These are phyloP conservation scores for Akanthomyces lecanii DNA, from an alignment of 2,329 filamentous ascomycete species.

Conservation along the genomic window DNA sequence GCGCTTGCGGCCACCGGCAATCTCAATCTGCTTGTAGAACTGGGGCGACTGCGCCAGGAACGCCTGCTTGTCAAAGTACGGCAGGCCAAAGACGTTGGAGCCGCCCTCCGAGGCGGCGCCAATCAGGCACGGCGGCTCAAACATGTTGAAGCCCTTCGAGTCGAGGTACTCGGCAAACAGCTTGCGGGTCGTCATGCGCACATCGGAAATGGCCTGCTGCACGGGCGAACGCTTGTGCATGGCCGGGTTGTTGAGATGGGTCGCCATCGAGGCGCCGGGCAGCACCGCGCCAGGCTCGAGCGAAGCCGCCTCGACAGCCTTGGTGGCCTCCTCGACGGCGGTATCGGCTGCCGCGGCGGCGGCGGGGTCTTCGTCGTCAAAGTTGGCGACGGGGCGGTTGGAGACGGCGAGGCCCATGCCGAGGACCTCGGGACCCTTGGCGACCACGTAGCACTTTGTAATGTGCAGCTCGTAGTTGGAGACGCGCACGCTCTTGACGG, in stretches of 20 bases:
- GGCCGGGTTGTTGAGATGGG: conserved; percentile 83
- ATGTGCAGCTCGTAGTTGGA: conserved; percentile 83
- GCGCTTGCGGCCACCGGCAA: conserved; percentile 71
- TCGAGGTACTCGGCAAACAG: conserved; percentile 79
- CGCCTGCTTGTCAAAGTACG: conserved; percentile 83
- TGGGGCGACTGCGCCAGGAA: conserved; percentile 78
- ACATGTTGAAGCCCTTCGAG: conserved; percentile 69
- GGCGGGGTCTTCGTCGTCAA: conserved; percentile 52
- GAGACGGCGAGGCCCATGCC: conserved; percentile 55
- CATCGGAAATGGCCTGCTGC: conserved; percentile 71
- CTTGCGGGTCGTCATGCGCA: conserved; percentile 55
- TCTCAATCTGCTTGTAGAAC: conserved; percentile 84
- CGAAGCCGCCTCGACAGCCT: conserved; percentile 39
- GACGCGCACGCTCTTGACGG: conserved; percentile 82
- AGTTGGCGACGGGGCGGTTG: conserved; percentile 52
- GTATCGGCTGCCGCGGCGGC: conserved; percentile 27
- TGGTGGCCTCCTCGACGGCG: conserved; percentile 40
- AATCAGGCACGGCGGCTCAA: conserved; percentile 86
- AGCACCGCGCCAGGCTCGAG: conserved; percentile 34
- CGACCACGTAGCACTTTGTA: conserved; percentile 75
- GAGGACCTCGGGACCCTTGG: conserved; percentile 54
- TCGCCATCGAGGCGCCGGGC: conserved; percentile 76
- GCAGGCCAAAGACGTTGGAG: conserved; percentile 82
- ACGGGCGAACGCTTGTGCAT: conserved; percentile 90
- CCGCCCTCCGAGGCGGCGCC: conserved; percentile 91